phyloP scores from a whole-genome alignment of 257 asterid genomes.

The Agastache rugosa region DNA sequence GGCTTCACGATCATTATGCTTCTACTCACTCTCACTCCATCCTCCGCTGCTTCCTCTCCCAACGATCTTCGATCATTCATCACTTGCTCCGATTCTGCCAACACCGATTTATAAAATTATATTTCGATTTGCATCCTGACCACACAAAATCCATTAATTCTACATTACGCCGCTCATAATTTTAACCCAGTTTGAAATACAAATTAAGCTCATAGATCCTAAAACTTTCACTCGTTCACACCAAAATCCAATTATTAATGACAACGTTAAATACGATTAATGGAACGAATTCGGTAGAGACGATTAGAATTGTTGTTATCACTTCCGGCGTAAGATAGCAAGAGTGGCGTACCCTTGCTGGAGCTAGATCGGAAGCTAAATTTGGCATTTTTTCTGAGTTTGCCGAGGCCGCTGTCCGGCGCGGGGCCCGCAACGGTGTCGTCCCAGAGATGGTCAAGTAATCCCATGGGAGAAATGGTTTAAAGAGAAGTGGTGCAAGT shows the following conservation, averaged over 20 bases:
- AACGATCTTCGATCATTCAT: constrained; percentile 44
- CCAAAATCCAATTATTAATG: neutral
- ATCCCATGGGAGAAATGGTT: constrained; percentile 51
- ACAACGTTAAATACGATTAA: neutral
- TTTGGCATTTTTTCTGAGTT: constrained; percentile 65
- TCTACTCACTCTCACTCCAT: constrained; percentile 71
- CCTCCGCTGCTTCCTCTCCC: constrained; percentile 56
- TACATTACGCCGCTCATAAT: neutral
- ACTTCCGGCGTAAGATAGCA: constrained; percentile 35
- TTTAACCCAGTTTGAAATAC: no score
- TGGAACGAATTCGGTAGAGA: neutral
- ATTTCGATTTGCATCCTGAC: neutral
- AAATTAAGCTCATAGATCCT: neutral
- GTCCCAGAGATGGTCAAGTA: constrained; percentile 92
- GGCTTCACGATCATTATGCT: constrained; percentile 91
- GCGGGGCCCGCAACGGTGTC: constrained; percentile 88
- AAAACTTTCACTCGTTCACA: neutral
- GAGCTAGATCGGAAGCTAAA: constrained; percentile 58
- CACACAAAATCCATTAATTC: neutral
- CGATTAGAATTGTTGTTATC: neutral
- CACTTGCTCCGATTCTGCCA: constrained; percentile 53
- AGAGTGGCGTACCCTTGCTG: constrained; percentile 75
- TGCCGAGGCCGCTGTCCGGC: constrained; percentile 83
- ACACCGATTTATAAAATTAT: neutral
- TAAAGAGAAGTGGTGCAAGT: constrained; percentile 18